phyloP scores from a whole-genome alignment of 352 stramenopile genomes.

The Phytopythium montanum region DNA sequence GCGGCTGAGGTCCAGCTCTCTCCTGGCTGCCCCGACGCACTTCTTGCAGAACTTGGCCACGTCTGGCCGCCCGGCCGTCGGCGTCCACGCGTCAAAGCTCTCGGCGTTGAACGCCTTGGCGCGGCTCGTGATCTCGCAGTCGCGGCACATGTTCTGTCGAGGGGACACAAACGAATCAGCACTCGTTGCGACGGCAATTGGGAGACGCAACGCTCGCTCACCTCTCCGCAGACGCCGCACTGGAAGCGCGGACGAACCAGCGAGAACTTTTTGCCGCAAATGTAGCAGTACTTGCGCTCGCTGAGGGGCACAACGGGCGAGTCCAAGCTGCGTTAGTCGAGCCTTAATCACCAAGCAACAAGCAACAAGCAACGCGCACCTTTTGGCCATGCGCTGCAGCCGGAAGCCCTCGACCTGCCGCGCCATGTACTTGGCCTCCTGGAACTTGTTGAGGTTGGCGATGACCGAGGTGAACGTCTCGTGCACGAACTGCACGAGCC shows the following conservation, averaged over 20 bases:
- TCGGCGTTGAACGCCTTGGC: conserved; percentile 44
- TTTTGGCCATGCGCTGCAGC: conserved; percentile 30
- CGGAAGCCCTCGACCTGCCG: conserved; percentile 48
- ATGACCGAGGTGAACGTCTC: conserved; percentile 56
- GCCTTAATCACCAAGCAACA: conserved; percentile 11
- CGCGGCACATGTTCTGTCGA: conserved; percentile 55
- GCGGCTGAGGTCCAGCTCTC: conserved; percentile 32
- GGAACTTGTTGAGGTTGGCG: conserved; percentile 53
- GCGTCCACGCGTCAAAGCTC: conserved; percentile 25
- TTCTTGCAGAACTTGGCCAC: conserved; percentile 53
- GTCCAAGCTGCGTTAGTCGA: conserved; percentile 7
- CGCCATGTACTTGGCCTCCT: conserved; percentile 55
- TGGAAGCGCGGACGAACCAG: conserved; percentile 51
- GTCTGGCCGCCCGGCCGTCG: conserved; percentile 30
- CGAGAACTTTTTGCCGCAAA: conserved; percentile 78
- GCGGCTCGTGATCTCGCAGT: conserved; percentile 55
- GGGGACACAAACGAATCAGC: background rate
- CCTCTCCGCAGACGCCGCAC: conserved; percentile 65
- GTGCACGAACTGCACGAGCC: conserved; percentile 44
- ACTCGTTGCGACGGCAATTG: background rate
- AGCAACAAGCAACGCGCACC: conserved; percentile 20
- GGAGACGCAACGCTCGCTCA: conserved; percentile 5
- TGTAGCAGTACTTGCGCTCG: conserved; percentile 55
- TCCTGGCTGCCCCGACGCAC: conserved; percentile 43
- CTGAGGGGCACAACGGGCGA: conserved; percentile 13